Evolutionary conservation across 1,284 basidiomycete genomes (phyloP).

Genomic region (Melampsora medusae): DNA sequence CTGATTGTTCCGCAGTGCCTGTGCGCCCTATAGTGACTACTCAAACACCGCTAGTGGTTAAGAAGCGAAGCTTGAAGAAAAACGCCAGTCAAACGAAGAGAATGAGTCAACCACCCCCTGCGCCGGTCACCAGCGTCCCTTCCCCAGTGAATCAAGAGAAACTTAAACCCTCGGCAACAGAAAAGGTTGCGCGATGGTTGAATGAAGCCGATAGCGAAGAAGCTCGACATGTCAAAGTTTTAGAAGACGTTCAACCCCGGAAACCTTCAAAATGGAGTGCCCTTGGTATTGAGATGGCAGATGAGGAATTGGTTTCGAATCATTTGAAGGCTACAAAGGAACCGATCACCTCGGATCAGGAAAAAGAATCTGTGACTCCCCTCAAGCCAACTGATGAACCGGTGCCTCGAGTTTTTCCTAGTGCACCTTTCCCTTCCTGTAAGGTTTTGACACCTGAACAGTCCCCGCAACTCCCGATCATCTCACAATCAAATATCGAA

Average conservation of each 20-base stretch:
- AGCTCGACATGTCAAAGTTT: background rate
- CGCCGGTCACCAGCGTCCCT: background rate
- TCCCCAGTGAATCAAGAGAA: background rate
- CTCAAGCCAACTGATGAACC: too few species aligned
- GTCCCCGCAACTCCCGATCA: too few species aligned
- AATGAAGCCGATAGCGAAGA: background rate
- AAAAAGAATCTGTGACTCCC: too few species aligned
- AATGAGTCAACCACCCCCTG: background rate
- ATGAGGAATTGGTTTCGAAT: too few species aligned
- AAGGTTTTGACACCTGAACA: too few species aligned
- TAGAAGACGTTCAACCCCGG: background rate
- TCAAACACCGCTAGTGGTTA: background rate
- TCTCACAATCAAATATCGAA: too few species aligned
- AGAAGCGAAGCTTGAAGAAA: background rate
- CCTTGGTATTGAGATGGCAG: background rate
- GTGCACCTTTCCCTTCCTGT: too few species aligned
- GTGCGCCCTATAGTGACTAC: background rate
- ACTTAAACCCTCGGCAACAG: background rate
- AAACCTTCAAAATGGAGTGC: background rate
- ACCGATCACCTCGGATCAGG: too few species aligned
- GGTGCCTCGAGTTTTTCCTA: too few species aligned
- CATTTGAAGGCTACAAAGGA: too few species aligned
- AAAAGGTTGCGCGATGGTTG: conserved; percentile 2
- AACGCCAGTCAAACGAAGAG: background rate
- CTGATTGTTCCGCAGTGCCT: background rate